phyloP scores from a whole-genome alignment of 495 filamentous ascomycete genomes.

The Penicillium pancosmium region DNA sequence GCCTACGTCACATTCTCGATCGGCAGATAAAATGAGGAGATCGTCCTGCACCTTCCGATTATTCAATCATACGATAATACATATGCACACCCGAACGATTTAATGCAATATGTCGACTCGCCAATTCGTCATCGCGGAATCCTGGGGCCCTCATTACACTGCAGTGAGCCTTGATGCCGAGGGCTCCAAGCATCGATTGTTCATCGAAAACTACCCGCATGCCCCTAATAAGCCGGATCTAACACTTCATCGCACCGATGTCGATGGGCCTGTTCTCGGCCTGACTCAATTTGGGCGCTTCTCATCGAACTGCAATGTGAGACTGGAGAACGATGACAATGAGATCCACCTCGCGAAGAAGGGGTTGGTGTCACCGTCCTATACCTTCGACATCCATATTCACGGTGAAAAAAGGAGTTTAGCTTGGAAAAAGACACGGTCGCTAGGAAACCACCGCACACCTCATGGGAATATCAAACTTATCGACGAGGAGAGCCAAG shows the following conservation, averaged over 20 bases:
- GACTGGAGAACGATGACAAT: slow-evolving; percentile 2
- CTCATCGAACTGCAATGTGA: slow-evolving; percentile 15
- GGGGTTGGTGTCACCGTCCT: slow-evolving; percentile 10
- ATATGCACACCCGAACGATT: not conserved
- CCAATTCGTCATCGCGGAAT: slow-evolving; percentile 19
- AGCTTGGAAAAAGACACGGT: slow-evolving; percentile 21
- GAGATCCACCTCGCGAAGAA: slow-evolving; percentile 12
- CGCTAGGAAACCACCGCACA: slow-evolving; percentile 11
- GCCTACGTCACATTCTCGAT: not conserved
- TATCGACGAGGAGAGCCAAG: slow-evolving; percentile 11
- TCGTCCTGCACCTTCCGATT: not conserved
- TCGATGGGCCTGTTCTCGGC: slow-evolving; percentile 7
- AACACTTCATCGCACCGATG: slow-evolving; percentile 10
- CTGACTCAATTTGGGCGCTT: slow-evolving; percentile 12
- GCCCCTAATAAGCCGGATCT: slow-evolving; percentile 6
- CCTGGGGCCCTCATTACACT: slow-evolving; percentile 15
- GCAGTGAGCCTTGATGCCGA: slow-evolving; percentile 1
- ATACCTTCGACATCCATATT: slow-evolving; percentile 4
- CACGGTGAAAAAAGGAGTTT: not conserved
- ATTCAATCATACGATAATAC: not conserved
- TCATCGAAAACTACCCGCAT: slow-evolving; percentile 17
- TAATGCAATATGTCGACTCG: slow-evolving; percentile 8
- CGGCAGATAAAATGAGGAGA: not conserved
- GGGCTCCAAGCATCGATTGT: slow-evolving; percentile 9
- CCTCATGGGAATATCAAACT: slow-evolving; percentile 17